phyloP scores from a whole-genome alignment of 2,329 filamentous ascomycete species.

The Alternaria infectoria region DNA sequence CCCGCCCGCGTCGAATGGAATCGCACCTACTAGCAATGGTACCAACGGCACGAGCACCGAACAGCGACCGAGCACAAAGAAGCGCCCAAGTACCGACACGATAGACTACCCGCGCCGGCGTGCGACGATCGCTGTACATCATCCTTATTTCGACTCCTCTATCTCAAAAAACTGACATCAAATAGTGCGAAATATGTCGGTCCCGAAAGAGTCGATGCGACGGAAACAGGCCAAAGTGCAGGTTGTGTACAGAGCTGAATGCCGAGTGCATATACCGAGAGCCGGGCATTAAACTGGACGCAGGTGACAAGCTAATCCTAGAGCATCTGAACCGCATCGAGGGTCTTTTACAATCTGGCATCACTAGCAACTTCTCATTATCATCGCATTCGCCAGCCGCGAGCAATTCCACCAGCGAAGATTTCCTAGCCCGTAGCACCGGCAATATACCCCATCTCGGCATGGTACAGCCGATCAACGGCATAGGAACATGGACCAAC shows the following conservation, averaged over 20 bases:
- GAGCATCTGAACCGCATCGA: slow-evolving; percentile 81
- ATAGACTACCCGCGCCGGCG: slow-evolving; percentile 52
- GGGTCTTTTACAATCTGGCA: slow-evolving; percentile 74
- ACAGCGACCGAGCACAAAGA: slow-evolving; percentile 40
- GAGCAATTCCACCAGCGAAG: slow-evolving; percentile 54
- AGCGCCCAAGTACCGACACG: slow-evolving; percentile 50
- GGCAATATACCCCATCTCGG: slow-evolving; percentile 45
- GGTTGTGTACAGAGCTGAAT: slow-evolving; percentile 80
- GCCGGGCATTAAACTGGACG: slow-evolving; percentile 85
- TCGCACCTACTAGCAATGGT: slow-evolving; percentile 40
- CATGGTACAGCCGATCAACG: slow-evolving; percentile 54
- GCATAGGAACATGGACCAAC: slow-evolving; percentile 74
- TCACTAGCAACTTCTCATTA: slow-evolving; percentile 63
- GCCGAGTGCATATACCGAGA: slow-evolving; percentile 86
- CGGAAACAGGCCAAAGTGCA: slow-evolving; percentile 81
- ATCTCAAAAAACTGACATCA: slow-evolving; percentile 28
- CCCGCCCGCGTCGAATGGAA: slow-evolving; percentile 35
- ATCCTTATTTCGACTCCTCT: background rate
- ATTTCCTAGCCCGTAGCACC: slow-evolving; percentile 48
- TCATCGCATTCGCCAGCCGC: slow-evolving; percentile 61
- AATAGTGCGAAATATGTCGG: slow-evolving; percentile 79
- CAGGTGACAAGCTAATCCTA: slow-evolving; percentile 83
- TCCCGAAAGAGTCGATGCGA: slow-evolving; percentile 82
- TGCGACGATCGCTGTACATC: slow-evolving; percentile 50
- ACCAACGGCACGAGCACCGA: slow-evolving; percentile 32